Percentiles rank a stretch among this genome's conserved stretches.
Conservation (phyloP, 495 filamentous ascomycete genomes). For the Delitschia confertaspora region DNA sequence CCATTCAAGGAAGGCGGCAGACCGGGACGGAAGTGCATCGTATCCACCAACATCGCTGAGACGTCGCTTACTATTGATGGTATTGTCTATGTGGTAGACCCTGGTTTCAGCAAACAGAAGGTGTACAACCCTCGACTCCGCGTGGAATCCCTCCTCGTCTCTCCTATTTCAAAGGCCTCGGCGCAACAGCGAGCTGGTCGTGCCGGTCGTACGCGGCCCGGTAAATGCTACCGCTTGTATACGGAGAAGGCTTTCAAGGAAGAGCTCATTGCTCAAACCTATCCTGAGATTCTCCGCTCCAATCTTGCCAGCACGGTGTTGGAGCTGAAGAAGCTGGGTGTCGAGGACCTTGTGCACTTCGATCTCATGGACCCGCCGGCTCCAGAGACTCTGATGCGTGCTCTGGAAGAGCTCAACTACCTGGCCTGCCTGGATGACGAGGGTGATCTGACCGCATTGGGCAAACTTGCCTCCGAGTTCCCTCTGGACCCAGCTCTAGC, state of each 20-base stretch:
- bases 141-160: slow-evolving; percentile 91
- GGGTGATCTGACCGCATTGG: slow-evolving; percentile 77
- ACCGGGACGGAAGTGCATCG: slow-evolving; percentile 88
- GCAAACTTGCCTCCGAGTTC: slow-evolving; percentile 85
- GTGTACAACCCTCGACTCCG: slow-evolving; percentile 96
- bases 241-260: slow-evolving; percentile 96
- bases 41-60: slow-evolving; percentile 97
- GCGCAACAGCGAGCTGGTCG: slow-evolving; percentile 96
- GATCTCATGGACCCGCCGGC: slow-evolving; percentile 98
- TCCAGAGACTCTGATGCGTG: slow-evolving; percentile 97
- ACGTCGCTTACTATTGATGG: slow-evolving; percentile 97
- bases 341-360: slow-evolving; percentile 95
- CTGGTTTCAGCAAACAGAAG: slow-evolving; percentile 98
- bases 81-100: slow-evolving; percentile 98
- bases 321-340: slow-evolving; percentile 93
- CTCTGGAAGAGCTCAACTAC: slow-evolving; percentile 95
- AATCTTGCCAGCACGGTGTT: slow-evolving; percentile 92
- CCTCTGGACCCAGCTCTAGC: slow-evolving; percentile 91
- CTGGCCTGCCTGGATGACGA: slow-evolving; percentile 95
- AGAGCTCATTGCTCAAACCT: slow-evolving; percentile 91
- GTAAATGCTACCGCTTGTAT: slow-evolving; percentile 96
- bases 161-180: slow-evolving; percentile 96
- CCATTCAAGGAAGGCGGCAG: slow-evolving; percentile 63
- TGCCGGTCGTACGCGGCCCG: slow-evolving; percentile 94
- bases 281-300: slow-evolving; percentile 90